These are phyloP conservation scores for Colletotrichum abscissum DNA, from an alignment of 2,329 filamentous ascomycete species.

Conservation along the genomic window DNA sequence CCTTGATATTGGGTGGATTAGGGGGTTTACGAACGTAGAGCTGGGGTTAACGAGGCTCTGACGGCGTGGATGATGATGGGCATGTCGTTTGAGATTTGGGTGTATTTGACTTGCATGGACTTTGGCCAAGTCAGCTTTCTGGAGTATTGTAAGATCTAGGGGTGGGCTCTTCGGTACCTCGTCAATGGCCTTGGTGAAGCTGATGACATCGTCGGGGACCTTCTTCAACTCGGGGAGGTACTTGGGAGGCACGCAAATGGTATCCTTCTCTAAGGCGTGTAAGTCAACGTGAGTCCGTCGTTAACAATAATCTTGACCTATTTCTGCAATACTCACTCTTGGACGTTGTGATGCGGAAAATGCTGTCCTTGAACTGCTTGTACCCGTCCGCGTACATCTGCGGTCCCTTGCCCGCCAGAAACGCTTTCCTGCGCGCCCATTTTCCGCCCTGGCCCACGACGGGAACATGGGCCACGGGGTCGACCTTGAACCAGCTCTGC, in stretches of 20 bases:
- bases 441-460: constrained; percentile 2
- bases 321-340: constrained; percentile 33
- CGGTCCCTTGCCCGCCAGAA: neutral
- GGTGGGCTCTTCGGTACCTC: constrained; percentile 32
- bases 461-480: constrained; percentile 23
- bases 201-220: constrained; percentile 45
- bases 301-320: too few species aligned
- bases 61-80: constrained; percentile 43
- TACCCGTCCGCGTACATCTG: constrained; percentile 27
- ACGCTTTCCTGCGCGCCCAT: constrained; percentile 12
- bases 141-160: neutral
- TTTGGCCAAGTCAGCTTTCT: constrained; percentile 21
- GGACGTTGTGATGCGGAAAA: constrained; percentile 44
- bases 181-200: constrained; percentile 41
- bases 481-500: constrained; percentile 21
- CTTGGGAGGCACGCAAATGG: constrained; percentile 44
- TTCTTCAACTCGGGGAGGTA: constrained; percentile 46
- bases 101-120: constrained; percentile 48
- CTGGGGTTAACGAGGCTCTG: constrained; percentile 47
- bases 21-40: constrained; percentile 40
- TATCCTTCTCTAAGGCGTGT: constrained; percentile 34
- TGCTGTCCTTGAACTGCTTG: constrained; percentile 42
- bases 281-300: neutral
- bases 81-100: constrained; percentile 40
- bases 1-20: too few species aligned